Conservation (phyloP, 2,329 filamentous ascomycete species). For the Trichothecium sympodiale region DNA sequence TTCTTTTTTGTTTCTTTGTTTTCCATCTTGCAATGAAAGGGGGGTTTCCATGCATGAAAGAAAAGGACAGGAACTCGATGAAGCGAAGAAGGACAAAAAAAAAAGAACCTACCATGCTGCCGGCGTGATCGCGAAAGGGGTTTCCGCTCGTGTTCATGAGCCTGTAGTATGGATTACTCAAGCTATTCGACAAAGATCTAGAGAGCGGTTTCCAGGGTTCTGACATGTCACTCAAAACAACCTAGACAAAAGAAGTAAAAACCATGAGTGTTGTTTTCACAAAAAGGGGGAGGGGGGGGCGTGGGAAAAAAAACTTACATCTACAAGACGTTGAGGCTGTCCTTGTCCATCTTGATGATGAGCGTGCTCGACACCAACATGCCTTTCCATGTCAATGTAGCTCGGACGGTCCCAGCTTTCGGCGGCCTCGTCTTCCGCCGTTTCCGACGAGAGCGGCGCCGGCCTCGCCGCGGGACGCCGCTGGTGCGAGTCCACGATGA, state of each 20-base stretch:
- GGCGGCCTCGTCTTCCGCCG: constrained; percentile 9
- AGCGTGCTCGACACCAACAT: constrained; percentile 11
- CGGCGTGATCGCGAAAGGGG: constrained; percentile 74
- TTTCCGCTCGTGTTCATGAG: constrained; percentile 98
- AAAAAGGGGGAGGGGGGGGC: background rate
- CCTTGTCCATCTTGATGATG: constrained; percentile 14
- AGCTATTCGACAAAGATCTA: constrained; percentile 72
- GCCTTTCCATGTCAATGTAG: constrained; percentile 56
- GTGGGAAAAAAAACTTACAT: constrained; percentile 35
- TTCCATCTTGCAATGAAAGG: too few relatives aligned
- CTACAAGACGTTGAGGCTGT: constrained; percentile 53
- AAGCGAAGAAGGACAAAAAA: background rate
- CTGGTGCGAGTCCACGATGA: constrained; percentile 50
- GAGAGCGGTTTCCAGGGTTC: constrained; percentile 80
- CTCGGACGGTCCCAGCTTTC: constrained; percentile 26
- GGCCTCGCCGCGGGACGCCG: constrained; percentile 9
- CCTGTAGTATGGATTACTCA: constrained; percentile 95
- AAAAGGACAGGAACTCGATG: background rate
- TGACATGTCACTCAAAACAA: constrained; percentile 98
- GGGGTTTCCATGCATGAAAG: too few relatives aligned
- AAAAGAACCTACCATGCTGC: constrained; percentile 69
- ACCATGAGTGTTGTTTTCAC: too few relatives aligned
- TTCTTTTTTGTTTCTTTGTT: background rate
- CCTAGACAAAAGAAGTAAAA: constrained; percentile 25
- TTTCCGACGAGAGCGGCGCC: constrained; percentile 1